Evolutionary conservation across 2,329 filamentous ascomycete genomes (phyloP).

Genomic region (Lachnellula arida): DNA sequence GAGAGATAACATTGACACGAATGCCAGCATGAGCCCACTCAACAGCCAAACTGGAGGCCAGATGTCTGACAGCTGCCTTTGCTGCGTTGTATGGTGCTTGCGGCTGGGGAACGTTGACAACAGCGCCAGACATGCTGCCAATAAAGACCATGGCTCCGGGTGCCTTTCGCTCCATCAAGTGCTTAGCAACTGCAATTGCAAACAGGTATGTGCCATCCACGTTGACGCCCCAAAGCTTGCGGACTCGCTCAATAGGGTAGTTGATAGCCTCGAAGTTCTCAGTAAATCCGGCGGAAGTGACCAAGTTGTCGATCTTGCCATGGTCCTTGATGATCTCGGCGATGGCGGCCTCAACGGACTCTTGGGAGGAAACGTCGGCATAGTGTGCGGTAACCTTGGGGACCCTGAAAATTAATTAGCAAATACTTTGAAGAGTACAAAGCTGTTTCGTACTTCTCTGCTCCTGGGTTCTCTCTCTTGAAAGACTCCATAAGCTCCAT

Average conservation of each 20-base stretch:
- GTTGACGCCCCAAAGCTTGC: conserved; percentile 92
- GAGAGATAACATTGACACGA: conserved; percentile 90
- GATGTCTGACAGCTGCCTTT: conserved; percentile 86
- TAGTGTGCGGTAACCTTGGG: conserved; percentile 88
- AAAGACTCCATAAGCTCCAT: conserved; percentile 69
- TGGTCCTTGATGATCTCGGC: conserved; percentile 65
- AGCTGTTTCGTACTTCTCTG: conserved; percentile 50
- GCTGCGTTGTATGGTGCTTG: conserved; percentile 91
- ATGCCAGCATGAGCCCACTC: conserved; percentile 90
- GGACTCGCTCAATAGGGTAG: conserved; percentile 85
- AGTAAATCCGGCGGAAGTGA: conserved; percentile 94
- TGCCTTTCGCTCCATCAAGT: conserved; percentile 76
- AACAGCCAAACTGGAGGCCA: conserved; percentile 82
- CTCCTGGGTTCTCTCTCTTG: conserved; percentile 71
- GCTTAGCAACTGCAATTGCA: conserved; percentile 76
- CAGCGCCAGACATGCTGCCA: conserved; percentile 88
- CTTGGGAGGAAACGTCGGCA: conserved; percentile 76
- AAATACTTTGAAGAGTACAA: neutral
- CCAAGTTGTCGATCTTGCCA: conserved; percentile 82
- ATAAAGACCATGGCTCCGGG: conserved; percentile 89
- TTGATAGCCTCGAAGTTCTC: conserved; percentile 91
- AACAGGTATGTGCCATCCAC: conserved; percentile 91
- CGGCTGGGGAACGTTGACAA: conserved; percentile 93
- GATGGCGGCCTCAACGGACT: conserved; percentile 72
- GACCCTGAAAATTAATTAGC: conserved; percentile 41